These are phyloP conservation scores for Hypocreales sp. DNA, from an alignment of 2,329 filamentous ascomycete species.

Conservation along the genomic window DNA sequence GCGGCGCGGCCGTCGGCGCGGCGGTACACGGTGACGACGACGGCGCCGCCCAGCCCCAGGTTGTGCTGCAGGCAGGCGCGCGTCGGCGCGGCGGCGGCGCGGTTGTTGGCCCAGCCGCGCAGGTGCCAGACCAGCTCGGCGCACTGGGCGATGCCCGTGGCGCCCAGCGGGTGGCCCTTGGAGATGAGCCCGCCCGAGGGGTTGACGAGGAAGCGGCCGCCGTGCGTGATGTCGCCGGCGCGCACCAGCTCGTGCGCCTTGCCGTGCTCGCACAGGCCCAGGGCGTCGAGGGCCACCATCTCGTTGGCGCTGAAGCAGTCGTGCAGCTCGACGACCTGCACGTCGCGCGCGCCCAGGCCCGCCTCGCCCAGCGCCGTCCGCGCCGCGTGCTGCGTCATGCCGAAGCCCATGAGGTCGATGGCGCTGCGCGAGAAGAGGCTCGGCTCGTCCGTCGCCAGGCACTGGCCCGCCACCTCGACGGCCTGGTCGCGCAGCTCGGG, in stretches of 20 bases:
- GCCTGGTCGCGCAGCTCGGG: conserved; percentile 72
- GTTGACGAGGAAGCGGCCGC: conserved; percentile 71
- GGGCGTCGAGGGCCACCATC: conserved; percentile 76
- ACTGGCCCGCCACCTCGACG: conserved; percentile 79
- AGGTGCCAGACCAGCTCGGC: conserved; percentile 93
- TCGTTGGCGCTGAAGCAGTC: conserved; percentile 96
- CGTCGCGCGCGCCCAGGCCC: conserved; percentile 48
- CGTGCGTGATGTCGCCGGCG: conserved; percentile 80
- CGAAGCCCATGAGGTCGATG: conserved; percentile 81
- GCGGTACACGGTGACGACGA: conserved; percentile 79
- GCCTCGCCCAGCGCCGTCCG: conserved; percentile 60
- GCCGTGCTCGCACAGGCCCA: conserved; percentile 63
- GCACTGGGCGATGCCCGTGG: conserved; percentile 89
- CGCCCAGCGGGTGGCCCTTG: conserved; percentile 89
- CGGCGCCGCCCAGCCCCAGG: conserved; percentile 78
- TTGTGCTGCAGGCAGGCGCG: conserved; percentile 78
- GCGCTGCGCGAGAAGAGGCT: conserved; percentile 62
- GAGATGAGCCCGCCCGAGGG: conserved; percentile 89
- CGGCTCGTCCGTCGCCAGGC: conserved; percentile 70
- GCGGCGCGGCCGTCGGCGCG: conserved; percentile 61
- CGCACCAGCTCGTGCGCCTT: conserved; percentile 89
- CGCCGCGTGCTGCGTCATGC: conserved; percentile 65
- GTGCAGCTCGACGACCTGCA: conserved; percentile 81
- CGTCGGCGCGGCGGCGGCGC: conserved; percentile 52
- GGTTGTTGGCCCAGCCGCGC: conserved; percentile 90